Evolutionary conservation across 345 rosid species (phyloP).

Genomic region (Populus pruinosa): DNA sequence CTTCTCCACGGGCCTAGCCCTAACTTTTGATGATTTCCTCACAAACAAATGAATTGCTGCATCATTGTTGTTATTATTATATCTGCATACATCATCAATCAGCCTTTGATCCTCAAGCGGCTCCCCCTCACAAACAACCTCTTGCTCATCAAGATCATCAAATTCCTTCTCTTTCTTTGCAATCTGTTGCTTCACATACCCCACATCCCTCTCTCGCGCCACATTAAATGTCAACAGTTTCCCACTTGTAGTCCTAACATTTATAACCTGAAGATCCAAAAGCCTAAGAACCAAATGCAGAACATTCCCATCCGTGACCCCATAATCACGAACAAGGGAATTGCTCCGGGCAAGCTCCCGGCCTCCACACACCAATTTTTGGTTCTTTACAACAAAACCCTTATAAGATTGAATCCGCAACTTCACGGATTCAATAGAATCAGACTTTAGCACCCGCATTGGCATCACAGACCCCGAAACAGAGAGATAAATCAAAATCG

Average conservation of each 20-base stretch:
- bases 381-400: constrained; percentile 69
- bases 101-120: constrained; percentile 59
- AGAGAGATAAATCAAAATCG: constrained; percentile 44
- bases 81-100: constrained; percentile 50
- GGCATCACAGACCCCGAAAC: constrained; percentile 43
- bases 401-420: constrained; percentile 57
- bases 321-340: constrained; percentile 67
- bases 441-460: constrained; percentile 54
- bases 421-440: constrained; percentile 69
- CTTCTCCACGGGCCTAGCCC: constrained; percentile 60
- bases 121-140: constrained; percentile 64
- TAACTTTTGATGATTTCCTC: constrained; percentile 60
- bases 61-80: constrained; percentile 26
- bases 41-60: constrained; percentile 56
- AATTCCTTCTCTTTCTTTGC: constrained; percentile 45
- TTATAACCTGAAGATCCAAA: constrained; percentile 62
- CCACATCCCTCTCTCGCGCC: constrained; percentile 58
- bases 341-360: constrained; percentile 61
- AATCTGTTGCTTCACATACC: constrained; percentile 64
- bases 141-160: constrained; percentile 56
- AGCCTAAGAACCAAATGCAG: constrained; percentile 75
- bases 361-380: constrained; percentile 68
- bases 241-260: constrained; percentile 52
- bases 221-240: constrained; percentile 56
- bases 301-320: constrained; percentile 63